Evolutionary conservation across 2,329 filamentous ascomycete genomes (phyloP).

Genomic region (Dactylellina cionopaga): DNA sequence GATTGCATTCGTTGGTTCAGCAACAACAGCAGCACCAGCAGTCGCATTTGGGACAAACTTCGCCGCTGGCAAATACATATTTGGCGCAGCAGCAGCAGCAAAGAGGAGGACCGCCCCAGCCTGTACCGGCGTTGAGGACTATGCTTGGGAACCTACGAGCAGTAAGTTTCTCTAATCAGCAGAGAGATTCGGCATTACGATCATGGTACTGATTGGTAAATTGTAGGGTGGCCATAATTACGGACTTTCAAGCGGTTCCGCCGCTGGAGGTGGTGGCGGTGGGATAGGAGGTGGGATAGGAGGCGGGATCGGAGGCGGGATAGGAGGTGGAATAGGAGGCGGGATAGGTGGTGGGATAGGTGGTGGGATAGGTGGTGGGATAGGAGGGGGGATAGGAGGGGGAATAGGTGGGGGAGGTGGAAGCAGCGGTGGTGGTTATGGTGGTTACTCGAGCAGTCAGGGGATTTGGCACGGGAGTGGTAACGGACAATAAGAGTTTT

Average conservation of each 20-base stretch:
- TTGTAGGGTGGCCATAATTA: slow-evolving; percentile 53
- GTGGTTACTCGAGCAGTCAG: slow-evolving; percentile 39
- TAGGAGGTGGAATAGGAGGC: slow-evolving; percentile 5
- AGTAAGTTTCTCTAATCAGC: slow-evolving; percentile 27
- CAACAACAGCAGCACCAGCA: slow-evolving; percentile 38
- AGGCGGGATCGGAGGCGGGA: background rate
- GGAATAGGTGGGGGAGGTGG: slow-evolving; percentile 8
- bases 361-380: background rate
- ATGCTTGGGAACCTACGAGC: slow-evolving; percentile 54
- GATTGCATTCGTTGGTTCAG: slow-evolving; percentile 42
- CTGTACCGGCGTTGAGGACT: slow-evolving; percentile 48
- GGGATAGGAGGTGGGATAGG: background rate
- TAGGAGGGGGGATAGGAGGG: background rate
- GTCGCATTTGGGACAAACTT: slow-evolving; percentile 1
- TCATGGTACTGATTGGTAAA: background rate
- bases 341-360: background rate
- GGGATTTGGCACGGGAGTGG: slow-evolving; percentile 51
- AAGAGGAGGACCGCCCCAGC: slow-evolving; percentile 12
- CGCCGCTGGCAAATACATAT: slow-evolving; percentile 24
- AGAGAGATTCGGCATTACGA: background rate
- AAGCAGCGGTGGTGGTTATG: slow-evolving; percentile 10
- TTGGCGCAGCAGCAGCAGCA: slow-evolving; percentile 41
- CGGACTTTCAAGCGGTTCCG: slow-evolving; percentile 26
- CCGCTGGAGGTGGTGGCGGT: slow-evolving; percentile 17
- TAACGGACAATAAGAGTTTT: slow-evolving; percentile 31